A percentile compares a stretch with the other conserved stretches of the same genome.
These are phyloP conservation scores for Phylloporus arenicola DNA, from an alignment of 768 basidiomycete genomes.

Conservation along the genomic window DNA sequence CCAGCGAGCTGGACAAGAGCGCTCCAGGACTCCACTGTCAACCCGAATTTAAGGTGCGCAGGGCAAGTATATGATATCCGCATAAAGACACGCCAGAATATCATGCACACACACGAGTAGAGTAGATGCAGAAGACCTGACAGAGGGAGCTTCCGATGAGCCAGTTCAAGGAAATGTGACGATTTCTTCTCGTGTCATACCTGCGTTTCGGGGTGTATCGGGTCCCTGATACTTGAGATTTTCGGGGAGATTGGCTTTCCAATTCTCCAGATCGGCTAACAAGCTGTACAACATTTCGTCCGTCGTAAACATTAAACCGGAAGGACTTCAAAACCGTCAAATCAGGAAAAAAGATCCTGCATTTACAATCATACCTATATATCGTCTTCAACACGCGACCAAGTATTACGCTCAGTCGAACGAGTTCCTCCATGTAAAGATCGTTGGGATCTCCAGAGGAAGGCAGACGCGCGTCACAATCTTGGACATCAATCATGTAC, in stretches of 20 bases:
- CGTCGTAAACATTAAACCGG: slow-evolving; percentile 78
- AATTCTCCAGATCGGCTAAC: slow-evolving; percentile 61
- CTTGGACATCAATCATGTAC: slow-evolving; percentile 92
- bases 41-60: slow-evolving; percentile 78
- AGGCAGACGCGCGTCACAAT: slow-evolving; percentile 92
- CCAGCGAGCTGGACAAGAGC: slow-evolving; percentile 66
- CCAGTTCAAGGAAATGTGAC: not conserved
- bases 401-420: slow-evolving; percentile 85
- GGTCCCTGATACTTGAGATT: slow-evolving; percentile 73
- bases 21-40: slow-evolving; percentile 79
- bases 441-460: slow-evolving; percentile 78
- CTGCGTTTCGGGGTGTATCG: slow-evolving; percentile 59
- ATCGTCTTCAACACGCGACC: slow-evolving; percentile 90
- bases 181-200: slow-evolving; percentile 36
- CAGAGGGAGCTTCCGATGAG: slow-evolving; percentile 1
- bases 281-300: slow-evolving; percentile 71
- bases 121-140: slow-evolving; percentile 83
- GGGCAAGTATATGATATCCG: slow-evolving; percentile 92
- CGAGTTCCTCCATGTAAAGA: slow-evolving; percentile 85
- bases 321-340: slow-evolving; percentile 48
- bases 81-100: slow-evolving; percentile 99
- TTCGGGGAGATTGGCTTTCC: slow-evolving; percentile 76
- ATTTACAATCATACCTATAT: slow-evolving; percentile 57
- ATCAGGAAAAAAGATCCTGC: slow-evolving; percentile 1
- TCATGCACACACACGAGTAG: slow-evolving; percentile 88